Conservation (phyloP, 2,329 filamentous ascomycete genomes). For the Clonostachys rhizophaga region DNA sequence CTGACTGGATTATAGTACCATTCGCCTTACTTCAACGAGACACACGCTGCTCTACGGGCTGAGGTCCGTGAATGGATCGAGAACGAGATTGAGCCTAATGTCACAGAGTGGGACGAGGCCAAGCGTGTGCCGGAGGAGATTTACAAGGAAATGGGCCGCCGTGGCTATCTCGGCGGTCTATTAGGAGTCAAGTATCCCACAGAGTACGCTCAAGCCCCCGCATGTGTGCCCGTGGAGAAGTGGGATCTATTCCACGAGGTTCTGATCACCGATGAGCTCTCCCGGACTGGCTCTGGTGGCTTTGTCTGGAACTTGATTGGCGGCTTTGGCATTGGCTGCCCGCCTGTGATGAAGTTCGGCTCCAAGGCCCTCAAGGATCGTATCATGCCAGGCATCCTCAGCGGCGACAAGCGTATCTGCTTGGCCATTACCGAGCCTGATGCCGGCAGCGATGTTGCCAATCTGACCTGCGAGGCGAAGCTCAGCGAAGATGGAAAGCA, state of each 20-base stretch:
- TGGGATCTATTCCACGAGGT: slow-evolving; percentile 99
- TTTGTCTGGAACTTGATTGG: slow-evolving; percentile 97
- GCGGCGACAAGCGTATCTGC: slow-evolving; percentile 95
- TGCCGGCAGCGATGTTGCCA: slow-evolving; percentile 91
- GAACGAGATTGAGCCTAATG: slow-evolving; percentile 80
- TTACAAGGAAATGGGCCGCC: slow-evolving; percentile 92
- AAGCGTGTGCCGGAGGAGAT: slow-evolving; percentile 83
- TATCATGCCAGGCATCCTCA: slow-evolving; percentile 82
- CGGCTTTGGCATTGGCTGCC: slow-evolving; percentile 93
- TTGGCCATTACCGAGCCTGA: slow-evolving; percentile 96
- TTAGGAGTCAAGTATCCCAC: slow-evolving; percentile 79
- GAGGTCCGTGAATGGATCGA: slow-evolving; percentile 94
- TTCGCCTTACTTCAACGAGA: slow-evolving; percentile 94
- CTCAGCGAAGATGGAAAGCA: slow-evolving; percentile 93
- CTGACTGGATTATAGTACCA: slow-evolving; percentile 61
- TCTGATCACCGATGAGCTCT: slow-evolving; percentile 91
- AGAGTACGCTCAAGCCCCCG: slow-evolving; percentile 65
- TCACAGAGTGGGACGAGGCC: slow-evolving; percentile 95
- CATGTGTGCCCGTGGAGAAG: slow-evolving; percentile 77
- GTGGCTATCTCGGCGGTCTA: slow-evolving; percentile 89
- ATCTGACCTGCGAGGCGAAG: slow-evolving; percentile 93
- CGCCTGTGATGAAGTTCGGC: slow-evolving; percentile 88
- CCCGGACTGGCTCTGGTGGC: slow-evolving; percentile 81
- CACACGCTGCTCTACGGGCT: slow-evolving; percentile 83
- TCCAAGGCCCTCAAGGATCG: slow-evolving; percentile 80